Conservation (phyloP, 23 red algal genomes). For the Gracilaria vermiculophylla region DNA sequence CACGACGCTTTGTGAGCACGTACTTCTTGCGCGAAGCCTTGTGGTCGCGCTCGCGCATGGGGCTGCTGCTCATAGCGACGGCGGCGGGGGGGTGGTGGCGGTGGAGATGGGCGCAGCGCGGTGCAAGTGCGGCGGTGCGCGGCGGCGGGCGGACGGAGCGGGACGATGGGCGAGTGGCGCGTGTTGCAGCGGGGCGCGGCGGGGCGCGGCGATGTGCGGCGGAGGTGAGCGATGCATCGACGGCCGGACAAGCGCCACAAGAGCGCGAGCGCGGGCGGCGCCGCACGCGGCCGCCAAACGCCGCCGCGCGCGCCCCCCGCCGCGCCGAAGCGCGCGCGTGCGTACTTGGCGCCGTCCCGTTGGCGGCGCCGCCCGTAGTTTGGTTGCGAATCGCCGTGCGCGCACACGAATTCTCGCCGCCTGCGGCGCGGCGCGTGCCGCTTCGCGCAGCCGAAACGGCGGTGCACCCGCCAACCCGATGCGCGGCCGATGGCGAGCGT, state of each 20-base stretch:
- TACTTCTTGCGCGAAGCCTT: constrained; percentile 75
- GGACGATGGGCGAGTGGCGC: too few relatives aligned
- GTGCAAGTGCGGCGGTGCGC: neutral
- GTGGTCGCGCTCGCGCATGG: neutral
- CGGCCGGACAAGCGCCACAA: neutral
- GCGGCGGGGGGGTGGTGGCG: neutral
- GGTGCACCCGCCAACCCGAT: neutral
- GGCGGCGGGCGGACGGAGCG: neutral
- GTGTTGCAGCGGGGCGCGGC: neutral
- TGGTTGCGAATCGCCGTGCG: neutral
- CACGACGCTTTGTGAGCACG: constrained; percentile 84
- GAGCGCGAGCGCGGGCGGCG: too few relatives aligned
- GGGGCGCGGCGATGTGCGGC: neutral
- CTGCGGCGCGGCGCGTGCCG: neutral
- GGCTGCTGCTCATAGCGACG: neutral
- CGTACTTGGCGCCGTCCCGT: neutral
- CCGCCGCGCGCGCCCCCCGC: neutral
- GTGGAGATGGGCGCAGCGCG: neutral
- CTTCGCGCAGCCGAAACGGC: neutral
- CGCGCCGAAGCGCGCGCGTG: neutral
- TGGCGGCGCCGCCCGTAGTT: too few relatives aligned
- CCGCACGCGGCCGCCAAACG: neutral
- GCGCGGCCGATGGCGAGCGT: too few relatives aligned
- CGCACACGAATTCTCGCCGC: neutral
- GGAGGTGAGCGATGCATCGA: too few relatives aligned